These are phyloP conservation scores for Russula olivacea DNA, from an alignment of 768 basidiomycete genomes.

Conservation along the genomic window DNA sequence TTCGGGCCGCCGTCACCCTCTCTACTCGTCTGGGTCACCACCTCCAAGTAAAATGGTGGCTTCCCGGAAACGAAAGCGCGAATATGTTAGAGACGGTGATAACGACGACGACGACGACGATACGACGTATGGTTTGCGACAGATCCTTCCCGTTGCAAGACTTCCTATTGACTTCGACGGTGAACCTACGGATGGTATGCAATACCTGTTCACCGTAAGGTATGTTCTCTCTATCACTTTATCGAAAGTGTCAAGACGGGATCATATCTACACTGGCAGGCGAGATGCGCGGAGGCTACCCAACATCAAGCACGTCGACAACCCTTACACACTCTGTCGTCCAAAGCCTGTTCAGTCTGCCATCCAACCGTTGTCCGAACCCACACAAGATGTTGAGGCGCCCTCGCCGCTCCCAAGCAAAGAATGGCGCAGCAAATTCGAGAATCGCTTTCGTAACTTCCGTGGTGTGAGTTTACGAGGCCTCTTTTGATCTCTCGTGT, in stretches of 20 bases:
- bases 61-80: constrained; percentile 49
- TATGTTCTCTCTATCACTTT: constrained; percentile 31
- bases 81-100: constrained; percentile 33
- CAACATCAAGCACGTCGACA: constrained; percentile 54
- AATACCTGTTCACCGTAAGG: constrained; percentile 82
- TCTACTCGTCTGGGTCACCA: background rate
- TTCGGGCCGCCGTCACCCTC: constrained; percentile 4
- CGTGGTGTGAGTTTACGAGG: constrained; percentile 42
- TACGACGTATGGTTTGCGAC: constrained; percentile 50
- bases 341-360: constrained; percentile 20
- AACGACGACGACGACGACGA: constrained; percentile 61
- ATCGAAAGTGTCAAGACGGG: background rate
- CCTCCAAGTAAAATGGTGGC: constrained; percentile 18
- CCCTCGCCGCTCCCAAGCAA: constrained; percentile 49
- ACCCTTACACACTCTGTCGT: constrained; percentile 52
- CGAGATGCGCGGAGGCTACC: constrained; percentile 67
- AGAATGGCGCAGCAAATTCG: constrained; percentile 59
- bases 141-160: constrained; percentile 76
- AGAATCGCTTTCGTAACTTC: constrained; percentile 57
- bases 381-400: constrained; percentile 25
- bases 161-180: constrained; percentile 63
- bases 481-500: background rate
- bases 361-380: constrained; percentile 13
- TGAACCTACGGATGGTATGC: constrained; percentile 63
- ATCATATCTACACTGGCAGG: constrained; percentile 39